A percentile compares a stretch with the other conserved stretches of the same genome.
Evolutionary conservation across 768 basidiomycete genomes (phyloP).

Genomic region (Suillus clintonianus): DNA sequence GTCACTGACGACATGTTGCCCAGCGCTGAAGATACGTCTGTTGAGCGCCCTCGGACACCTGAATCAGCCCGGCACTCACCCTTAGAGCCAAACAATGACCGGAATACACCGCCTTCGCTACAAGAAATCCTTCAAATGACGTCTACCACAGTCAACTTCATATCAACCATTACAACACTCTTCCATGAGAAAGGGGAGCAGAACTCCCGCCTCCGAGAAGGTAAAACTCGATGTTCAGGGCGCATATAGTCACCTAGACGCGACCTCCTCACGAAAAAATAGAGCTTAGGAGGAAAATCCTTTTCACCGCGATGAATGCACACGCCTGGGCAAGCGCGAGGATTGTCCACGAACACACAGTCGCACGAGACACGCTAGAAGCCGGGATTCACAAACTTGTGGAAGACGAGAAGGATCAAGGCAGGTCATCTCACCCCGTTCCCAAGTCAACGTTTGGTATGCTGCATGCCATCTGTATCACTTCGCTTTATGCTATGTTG

Average conservation of each 20-base stretch:
- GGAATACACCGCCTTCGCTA: background rate
- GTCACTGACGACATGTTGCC: background rate
- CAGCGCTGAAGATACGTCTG: background rate
- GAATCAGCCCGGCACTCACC: background rate
- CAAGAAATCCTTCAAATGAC: slow-evolving; percentile 5
- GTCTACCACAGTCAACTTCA: background rate
- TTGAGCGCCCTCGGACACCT: background rate
- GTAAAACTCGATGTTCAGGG: background rate
- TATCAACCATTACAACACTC: background rate
- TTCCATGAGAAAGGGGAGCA: slow-evolving; percentile 1
- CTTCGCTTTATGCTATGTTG: slow-evolving; percentile 1
- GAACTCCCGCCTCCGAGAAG: background rate
- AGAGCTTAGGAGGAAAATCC: slow-evolving; percentile 26
- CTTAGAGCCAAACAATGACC: background rate
- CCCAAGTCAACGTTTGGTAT: slow-evolving; percentile 24
- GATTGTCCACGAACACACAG: slow-evolving; percentile 16
- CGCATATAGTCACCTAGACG: background rate
- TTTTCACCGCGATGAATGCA: slow-evolving; percentile 12
- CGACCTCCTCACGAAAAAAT: background rate
- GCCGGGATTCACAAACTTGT: slow-evolving; percentile 20
- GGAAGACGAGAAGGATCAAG: slow-evolving; percentile 29
- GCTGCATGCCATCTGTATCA: slow-evolving; percentile 11
- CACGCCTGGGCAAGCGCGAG: slow-evolving; percentile 32
- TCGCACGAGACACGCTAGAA: slow-evolving; percentile 13
- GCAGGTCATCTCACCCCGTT: slow-evolving; percentile 31